Conservation (phyloP, 2,329 filamentous ascomycete genomes). For the Elsinoe necatrix region DNA sequence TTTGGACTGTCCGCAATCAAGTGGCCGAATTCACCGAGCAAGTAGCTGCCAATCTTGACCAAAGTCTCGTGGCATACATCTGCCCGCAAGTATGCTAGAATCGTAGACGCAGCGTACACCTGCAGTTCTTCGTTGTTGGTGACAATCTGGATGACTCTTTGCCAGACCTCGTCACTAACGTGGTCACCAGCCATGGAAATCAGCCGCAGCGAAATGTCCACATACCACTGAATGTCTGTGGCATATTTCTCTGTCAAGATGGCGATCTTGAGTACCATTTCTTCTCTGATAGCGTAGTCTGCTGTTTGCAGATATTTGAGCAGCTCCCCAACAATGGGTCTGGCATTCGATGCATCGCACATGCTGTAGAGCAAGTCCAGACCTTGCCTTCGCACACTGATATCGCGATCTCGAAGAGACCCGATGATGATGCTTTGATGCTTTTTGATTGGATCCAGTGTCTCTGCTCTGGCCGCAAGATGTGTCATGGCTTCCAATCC, state of each 20-base stretch:
- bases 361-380: constrained; percentile 97
- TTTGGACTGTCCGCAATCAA: constrained; percentile 85
- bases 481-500: constrained; percentile 97
- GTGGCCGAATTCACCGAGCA: constrained; percentile 94
- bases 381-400: constrained; percentile 91
- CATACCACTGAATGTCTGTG: constrained; percentile 98
- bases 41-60: constrained; percentile 94
- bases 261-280: constrained; percentile 98
- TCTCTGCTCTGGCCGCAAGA: constrained; percentile 85
- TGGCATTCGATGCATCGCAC: constrained; percentile 93
- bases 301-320: constrained; percentile 91
- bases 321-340: constrained; percentile 86
- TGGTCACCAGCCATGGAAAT: constrained; percentile 97
- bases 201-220: constrained; percentile 88
- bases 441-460: constrained; percentile 93
- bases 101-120: constrained; percentile 89
- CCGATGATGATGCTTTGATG: constrained; percentile 94
- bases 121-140: constrained; percentile 99
- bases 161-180: constrained; percentile 98
- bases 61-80: constrained; percentile 94
- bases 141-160: constrained; percentile 95
- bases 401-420: constrained; percentile 88
- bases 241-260: constrained; percentile 98
- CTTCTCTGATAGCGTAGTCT: constrained; percentile 94
- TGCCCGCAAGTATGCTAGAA: constrained; percentile 82